phyloP scores from a whole-genome alignment of 1,284 basidiomycete genomes.

The Rhodotorula sp. region DNA sequence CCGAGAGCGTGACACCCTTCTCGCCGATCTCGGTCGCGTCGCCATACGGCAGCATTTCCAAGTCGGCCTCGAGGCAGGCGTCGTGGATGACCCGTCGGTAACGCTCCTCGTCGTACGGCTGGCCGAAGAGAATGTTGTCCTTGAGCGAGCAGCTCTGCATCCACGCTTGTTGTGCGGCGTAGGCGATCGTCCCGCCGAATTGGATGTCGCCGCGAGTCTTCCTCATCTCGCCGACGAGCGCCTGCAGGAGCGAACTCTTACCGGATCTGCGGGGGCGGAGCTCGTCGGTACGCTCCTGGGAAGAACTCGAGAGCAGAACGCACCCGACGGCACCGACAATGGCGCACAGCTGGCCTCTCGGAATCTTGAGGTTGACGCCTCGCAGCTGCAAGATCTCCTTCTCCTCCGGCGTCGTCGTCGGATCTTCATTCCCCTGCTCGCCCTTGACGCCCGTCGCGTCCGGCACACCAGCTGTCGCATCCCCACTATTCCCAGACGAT shows the following conservation, averaged over 20 bases:
- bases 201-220: conserved; percentile 57
- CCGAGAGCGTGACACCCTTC: conserved; percentile 53
- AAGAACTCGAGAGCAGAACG: neutral
- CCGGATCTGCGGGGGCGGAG: conserved; percentile 39
- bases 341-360: conserved; percentile 62
- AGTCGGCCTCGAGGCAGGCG: conserved; percentile 72
- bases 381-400: conserved; percentile 56
- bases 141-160: conserved; percentile 74
- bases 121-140: conserved; percentile 82
- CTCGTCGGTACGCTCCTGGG: neutral
- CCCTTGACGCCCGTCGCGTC: conserved; percentile 7
- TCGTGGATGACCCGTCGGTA: conserved; percentile 75
- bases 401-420: conserved; percentile 1
- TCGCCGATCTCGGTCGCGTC: conserved; percentile 91
- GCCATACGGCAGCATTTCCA: conserved; percentile 75
- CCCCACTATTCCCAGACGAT: conserved; percentile 4
- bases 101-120: conserved; percentile 70
- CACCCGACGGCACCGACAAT: conserved; percentile 64
- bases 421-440: conserved; percentile 1
- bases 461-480: conserved; percentile 16
- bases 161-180: conserved; percentile 66
- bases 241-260: conserved; percentile 68
- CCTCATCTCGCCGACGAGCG: conserved; percentile 73
- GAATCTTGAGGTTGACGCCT: conserved; percentile 59
- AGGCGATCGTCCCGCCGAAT: conserved; percentile 43